These are phyloP conservation scores for Hibiscus mutabilis DNA, from an alignment of 345 rosid species.

Conservation along the genomic window DNA sequence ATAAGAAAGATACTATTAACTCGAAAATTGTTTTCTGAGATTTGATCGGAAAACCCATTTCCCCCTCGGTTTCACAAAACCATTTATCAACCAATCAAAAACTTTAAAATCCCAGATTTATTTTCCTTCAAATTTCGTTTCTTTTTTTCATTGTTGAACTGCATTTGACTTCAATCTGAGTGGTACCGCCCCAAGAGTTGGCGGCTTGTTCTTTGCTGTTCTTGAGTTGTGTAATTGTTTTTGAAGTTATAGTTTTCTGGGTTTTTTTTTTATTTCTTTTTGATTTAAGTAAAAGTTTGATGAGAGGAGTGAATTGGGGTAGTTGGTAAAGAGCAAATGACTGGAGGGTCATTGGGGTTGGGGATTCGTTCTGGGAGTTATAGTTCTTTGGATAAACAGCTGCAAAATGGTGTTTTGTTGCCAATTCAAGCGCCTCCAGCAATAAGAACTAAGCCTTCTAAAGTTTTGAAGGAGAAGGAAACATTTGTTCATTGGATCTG, in stretches of 20 bases:
- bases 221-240: slow-evolving; percentile 1
- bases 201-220: slow-evolving; percentile 10
- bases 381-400: slow-evolving; percentile 74
- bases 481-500: slow-evolving; percentile 73
- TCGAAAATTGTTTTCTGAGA: slow-evolving; percentile 15
- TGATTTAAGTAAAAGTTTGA: slow-evolving; percentile 15
- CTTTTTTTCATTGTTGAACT: slow-evolving; percentile 6
- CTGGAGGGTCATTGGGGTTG: slow-evolving; percentile 62
- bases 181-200: slow-evolving; percentile 11
- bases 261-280: neutral
- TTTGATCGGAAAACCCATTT: slow-evolving; percentile 10
- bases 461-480: slow-evolving; percentile 84
- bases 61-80: slow-evolving; percentile 21
- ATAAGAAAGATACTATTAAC: neutral
- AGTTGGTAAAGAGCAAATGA: slow-evolving; percentile 36
- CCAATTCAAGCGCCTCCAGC: slow-evolving; percentile 40
- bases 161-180: slow-evolving; percentile 11
- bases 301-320: slow-evolving; percentile 33
- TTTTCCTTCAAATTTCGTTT: slow-evolving; percentile 13
- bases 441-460: slow-evolving; percentile 51
- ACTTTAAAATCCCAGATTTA: slow-evolving; percentile 28
- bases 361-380: slow-evolving; percentile 84
- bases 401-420: slow-evolving; percentile 40
- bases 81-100: slow-evolving; percentile 27
- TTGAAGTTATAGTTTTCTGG: neutral